Evolutionary conservation across 768 basidiomycete species (phyloP), one percentile per base, ranked within the genome.

Genomic region (Tylopilus vinaceipallidus): DNA sequence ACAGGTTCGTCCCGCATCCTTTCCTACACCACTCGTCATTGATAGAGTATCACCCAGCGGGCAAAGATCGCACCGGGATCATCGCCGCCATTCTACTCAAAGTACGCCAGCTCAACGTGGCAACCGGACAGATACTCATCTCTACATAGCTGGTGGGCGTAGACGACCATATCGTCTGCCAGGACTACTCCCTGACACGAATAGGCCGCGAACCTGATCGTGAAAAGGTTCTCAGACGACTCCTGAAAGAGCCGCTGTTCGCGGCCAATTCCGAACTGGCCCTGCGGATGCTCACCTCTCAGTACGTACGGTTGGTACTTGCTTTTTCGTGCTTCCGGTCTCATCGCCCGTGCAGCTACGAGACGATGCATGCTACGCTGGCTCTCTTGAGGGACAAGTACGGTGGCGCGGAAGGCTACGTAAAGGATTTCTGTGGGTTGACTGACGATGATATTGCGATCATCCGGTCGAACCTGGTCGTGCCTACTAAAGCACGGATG

Each of bases 41-140:
- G 23, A 61, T 37, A 29, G 4, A 12, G 24, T 22, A 10, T 30
- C 8, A 19, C 32, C 13, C 23, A 79, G 90, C 88, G 23, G 90
- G 90, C 3, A 92, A 91, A 65, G 89, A 92, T 68, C 73, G 90
- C 57, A 91, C 90, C 2, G 90, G 88, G 14, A 70, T 91, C 20
- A 67, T 86, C 32, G 86, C 87, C 13, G 88, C 88, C 6, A 73
- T 91, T 26, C 59, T 91, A 12, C 71, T 91, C 22, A 82, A 83
- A 67, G 88, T 89, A 61, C 26, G 67, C 35, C 30, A 6, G 12
- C 16, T 12, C 33, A 9, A 12, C 8, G 33, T 17, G 9, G 24
- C 19, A 37, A 22, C 12, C 13, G 3, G 16, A 17, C 17, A 30
- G 16, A 23, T 27, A 12, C 55, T 50, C 36, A 58, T 17, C 29